phyloP scores from a whole-genome alignment of 306 rosid genomes.

The Acmispon strigosus region DNA sequence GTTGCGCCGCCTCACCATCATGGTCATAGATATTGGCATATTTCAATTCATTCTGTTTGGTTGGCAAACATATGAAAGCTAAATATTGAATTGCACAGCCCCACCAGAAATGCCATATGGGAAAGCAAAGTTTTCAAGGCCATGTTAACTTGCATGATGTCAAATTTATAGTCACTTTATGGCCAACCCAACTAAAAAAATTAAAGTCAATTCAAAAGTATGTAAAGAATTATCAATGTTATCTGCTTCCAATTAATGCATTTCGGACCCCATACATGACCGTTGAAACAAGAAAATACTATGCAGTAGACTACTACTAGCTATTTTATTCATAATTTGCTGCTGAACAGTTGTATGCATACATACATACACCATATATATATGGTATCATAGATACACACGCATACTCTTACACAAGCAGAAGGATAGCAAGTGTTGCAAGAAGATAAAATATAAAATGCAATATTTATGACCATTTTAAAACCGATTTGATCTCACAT shows the following conservation, averaged over 20 bases:
- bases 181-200: constrained; percentile 28
- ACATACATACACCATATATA: neutral
- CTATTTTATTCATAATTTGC: constrained; percentile 18
- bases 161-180: constrained; percentile 24
- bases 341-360: neutral
- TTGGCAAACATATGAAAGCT: constrained; percentile 1
- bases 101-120: constrained; percentile 23
- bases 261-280: constrained; percentile 42
- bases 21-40: neutral
- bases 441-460: constrained; percentile 27
- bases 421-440: neutral
- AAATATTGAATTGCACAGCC: constrained; percentile 19
- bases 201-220: constrained; percentile 35
- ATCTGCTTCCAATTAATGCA: constrained; percentile 50
- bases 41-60: neutral
- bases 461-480: constrained; percentile 13
- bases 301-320: neutral
- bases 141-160: constrained; percentile 22
- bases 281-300: constrained; percentile 13
- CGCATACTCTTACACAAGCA: neutral
- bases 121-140: constrained; percentile 24
- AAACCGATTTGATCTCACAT: constrained; percentile 24
- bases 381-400: neutral
- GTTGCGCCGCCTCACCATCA: too few relatives aligned
- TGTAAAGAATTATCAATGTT: constrained; percentile 40